Conservation (phyloP, 495 filamentous ascomycete species). For the Talaromyces stipitatus region DNA sequence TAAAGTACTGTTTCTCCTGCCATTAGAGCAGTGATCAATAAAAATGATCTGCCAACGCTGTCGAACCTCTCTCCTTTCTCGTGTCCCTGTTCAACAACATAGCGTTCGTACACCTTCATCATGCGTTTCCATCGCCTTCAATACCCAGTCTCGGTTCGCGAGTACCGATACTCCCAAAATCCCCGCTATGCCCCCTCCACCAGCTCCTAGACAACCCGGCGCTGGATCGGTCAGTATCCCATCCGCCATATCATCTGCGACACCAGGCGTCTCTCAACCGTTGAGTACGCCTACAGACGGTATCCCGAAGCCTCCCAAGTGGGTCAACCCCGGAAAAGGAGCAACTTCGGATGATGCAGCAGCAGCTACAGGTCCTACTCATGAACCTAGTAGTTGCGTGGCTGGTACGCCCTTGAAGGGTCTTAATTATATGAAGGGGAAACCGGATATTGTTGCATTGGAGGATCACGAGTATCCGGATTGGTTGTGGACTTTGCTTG, state of each 20-base stretch:
- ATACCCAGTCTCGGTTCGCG: constrained; percentile 29
- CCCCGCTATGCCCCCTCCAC: constrained; percentile 43
- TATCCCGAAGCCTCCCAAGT: constrained; percentile 18
- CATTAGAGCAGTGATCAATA: not conserved
- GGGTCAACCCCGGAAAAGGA: constrained; percentile 12
- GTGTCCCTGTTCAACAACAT: constrained; percentile 23
- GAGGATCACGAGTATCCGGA: constrained; percentile 81
- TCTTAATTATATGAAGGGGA: constrained; percentile 81
- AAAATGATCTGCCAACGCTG: constrained; percentile 44
- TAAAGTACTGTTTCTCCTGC: not conserved
- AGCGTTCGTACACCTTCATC: constrained; percentile 22
- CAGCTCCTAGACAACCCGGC: constrained; percentile 42
- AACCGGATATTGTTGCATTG: constrained; percentile 62
- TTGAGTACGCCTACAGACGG: constrained; percentile 33
- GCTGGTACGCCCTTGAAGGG: constrained; percentile 70
- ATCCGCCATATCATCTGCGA: constrained; percentile 32
- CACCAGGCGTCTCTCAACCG: constrained; percentile 39
- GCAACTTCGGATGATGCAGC: not conserved
- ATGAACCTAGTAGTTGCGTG: constrained; percentile 42
- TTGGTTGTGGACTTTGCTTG: constrained; percentile 82
- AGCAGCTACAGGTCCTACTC: constrained; percentile 20
- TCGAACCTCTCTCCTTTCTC: constrained; percentile 33
- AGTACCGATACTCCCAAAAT: constrained; percentile 35
- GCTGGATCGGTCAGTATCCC: constrained; percentile 25
- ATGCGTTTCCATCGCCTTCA: constrained; percentile 21